phyloP scores from a whole-genome alignment of 2,329 filamentous ascomycete genomes.

The Alternaria metachromatica region DNA sequence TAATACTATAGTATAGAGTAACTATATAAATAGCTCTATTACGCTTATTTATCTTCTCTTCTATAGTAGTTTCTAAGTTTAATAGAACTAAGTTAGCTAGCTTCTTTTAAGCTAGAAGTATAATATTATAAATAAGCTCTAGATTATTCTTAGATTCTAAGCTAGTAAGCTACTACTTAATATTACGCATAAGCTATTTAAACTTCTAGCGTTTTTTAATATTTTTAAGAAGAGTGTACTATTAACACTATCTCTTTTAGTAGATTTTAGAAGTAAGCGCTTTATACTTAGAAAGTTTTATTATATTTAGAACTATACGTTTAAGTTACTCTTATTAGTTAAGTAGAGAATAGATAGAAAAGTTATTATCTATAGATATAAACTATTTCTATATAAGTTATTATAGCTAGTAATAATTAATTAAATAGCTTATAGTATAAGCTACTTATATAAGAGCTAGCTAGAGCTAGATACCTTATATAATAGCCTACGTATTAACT shows the following conservation, averaged over 20 bases:
- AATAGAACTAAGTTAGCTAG: background rate
- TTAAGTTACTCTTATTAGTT: slow-evolving; percentile 18
- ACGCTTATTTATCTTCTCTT: slow-evolving; percentile 7
- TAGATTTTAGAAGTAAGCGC: slow-evolving; percentile 17
- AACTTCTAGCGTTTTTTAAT: slow-evolving; percentile 10
- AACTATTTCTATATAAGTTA: slow-evolving; percentile 21
- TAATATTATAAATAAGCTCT: slow-evolving; percentile 1
- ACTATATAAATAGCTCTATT: slow-evolving; percentile 7
- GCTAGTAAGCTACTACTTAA: slow-evolving; percentile 25
- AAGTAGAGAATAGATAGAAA: slow-evolving; percentile 13
- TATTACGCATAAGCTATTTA: slow-evolving; percentile 18
- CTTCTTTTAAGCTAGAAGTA: slow-evolving; percentile 14
- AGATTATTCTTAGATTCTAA: slow-evolving; percentile 10
- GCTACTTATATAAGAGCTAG: slow-evolving; percentile 17
- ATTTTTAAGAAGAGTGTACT: background rate
- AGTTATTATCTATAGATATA: slow-evolving; percentile 21
- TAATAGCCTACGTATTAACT: slow-evolving; percentile 21
- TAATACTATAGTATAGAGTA: slow-evolving; percentile 13
- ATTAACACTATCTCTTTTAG: slow-evolving; percentile 13
- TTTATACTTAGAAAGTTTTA: slow-evolving; percentile 22
- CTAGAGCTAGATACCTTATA: slow-evolving; percentile 17
- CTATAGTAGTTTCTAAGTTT: slow-evolving; percentile 1
- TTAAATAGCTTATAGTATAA: slow-evolving; percentile 27
- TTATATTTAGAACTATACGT: slow-evolving; percentile 14
- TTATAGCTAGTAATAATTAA: slow-evolving; percentile 16